phyloP scores from a whole-genome alignment of 208 protist species.

The Wallacemonas rigidus region DNA sequence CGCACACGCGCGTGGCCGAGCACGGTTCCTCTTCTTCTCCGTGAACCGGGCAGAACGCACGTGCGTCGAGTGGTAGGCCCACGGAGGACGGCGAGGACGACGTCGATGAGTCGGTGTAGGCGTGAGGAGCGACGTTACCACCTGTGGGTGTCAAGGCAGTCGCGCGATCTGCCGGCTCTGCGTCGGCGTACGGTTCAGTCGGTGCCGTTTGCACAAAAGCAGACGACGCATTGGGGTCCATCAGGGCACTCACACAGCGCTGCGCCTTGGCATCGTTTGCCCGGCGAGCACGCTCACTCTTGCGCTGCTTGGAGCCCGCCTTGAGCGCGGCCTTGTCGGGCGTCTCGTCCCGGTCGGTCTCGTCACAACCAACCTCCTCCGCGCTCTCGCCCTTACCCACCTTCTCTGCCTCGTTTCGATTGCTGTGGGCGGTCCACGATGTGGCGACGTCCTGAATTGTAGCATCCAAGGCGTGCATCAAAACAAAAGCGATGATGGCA shows the following conservation, averaged over 20 bases:
- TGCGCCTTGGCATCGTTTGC: not conserved
- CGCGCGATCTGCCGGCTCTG: not conserved
- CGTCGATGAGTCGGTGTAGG: not conserved
- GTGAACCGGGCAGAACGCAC: constrained; percentile 1
- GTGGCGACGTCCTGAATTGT: constrained; percentile 22
- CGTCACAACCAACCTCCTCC: no score
- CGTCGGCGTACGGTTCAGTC: not conserved
- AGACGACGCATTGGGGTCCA: not conserved
- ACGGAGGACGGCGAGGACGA: not conserved
- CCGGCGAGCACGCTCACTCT: not conserved
- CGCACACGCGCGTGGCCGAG: not conserved
- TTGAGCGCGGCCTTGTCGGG: no score
- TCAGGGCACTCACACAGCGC: not conserved
- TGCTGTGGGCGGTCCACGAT: not conserved
- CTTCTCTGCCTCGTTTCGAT: no score
- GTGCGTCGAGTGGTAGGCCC: not conserved
- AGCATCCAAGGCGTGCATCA: constrained; percentile 42
- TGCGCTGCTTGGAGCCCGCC: not conserved
- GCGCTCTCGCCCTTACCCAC: no score
- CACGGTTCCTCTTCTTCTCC: constrained; percentile 2
- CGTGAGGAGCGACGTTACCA: not conserved
- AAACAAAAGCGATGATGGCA: constrained; percentile 28
- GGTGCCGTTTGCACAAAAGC: no score
- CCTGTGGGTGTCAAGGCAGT: no score
- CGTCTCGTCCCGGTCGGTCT: no score